Conservation (phyloP, 352 stramenopile species). For the Globisporangium radiosum region DNA sequence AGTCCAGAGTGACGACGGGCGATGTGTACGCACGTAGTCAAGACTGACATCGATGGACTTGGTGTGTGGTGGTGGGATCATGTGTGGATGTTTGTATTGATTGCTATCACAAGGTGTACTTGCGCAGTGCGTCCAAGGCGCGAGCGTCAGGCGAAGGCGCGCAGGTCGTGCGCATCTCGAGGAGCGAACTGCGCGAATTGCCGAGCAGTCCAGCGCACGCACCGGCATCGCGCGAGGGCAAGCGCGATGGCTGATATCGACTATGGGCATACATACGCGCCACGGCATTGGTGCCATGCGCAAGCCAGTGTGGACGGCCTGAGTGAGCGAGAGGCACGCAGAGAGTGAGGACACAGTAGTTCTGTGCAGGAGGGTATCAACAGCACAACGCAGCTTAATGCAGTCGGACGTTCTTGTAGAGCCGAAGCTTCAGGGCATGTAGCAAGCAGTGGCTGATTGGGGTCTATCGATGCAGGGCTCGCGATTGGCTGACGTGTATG, state of each 20-base stretch:
- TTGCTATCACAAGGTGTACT: slow-evolving; percentile 27
- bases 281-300: too few relatives aligned
- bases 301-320: too few relatives aligned
- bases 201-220: slow-evolving; percentile 8
- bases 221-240: not conserved
- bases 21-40: not conserved
- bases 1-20: too few relatives aligned
- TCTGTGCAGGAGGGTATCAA: not conserved
- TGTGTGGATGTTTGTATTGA: not conserved
- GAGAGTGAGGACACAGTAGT: too few relatives aligned
- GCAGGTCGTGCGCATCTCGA: slow-evolving; percentile 59
- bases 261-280: not conserved
- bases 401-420: slow-evolving; percentile 81
- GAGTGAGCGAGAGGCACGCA: too few relatives aligned
- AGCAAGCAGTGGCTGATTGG: slow-evolving; percentile 13
- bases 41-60: too few relatives aligned
- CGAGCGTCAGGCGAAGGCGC: slow-evolving; percentile 19
- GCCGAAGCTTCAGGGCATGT: slow-evolving; percentile 86
- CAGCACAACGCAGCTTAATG: not conserved
- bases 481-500: too few relatives aligned
- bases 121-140: slow-evolving; percentile 39
- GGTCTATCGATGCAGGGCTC: too few relatives aligned
- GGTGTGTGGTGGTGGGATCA: too few relatives aligned
- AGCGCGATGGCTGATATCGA: not conserved
- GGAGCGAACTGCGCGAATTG: slow-evolving; percentile 58